Evolutionary conservation across 768 basidiomycete species (phyloP), one percentile per base, ranked within the genome.

Genomic region (Psilocybe cyanescens): DNA sequence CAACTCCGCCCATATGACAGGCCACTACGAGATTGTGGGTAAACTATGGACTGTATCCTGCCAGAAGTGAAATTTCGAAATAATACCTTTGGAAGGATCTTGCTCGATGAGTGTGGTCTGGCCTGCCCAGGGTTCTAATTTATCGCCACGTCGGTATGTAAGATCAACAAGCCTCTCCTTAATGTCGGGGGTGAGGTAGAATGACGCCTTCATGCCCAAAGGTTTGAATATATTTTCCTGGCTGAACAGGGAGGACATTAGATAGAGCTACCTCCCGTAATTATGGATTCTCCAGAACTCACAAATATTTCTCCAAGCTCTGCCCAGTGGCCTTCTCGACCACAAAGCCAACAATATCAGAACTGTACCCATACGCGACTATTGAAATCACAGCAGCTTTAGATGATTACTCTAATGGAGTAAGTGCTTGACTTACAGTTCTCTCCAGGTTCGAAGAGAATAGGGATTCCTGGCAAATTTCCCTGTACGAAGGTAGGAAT

Each of bases 311-410:
- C 12, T 71, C 70, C 47, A 77, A 62, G 9, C 64, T 71, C 47
- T 71, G 63, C 3, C 72, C 73, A 8, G 71, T 68, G 0, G 72
- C 46, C 52, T 71, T 71, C 59, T 76, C 73, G 14, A 77, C 64
- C 24, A 76, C 61, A 45, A 75, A 73, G 2, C 74, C 76, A 30
- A 75, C 64, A 8, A 68, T 62, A 58, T 76, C 75, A 31, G 68
- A 66, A 41, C 70, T 75, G 57, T 54, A 72, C 8, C 75, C 75
- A 58, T 76, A 77, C 1, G 62, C 59, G 47, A 75, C 75, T 75
- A 31, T 5, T 35, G 31, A 29, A 19, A 9, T 50, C 24, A 44
- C 14, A n/a, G 4, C 14, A n/a, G 11, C 4, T 17, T 11, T 28
- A 54, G 44, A 44, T 33, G 19, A 37, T 14, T 8, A 11, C 44